Evolutionary conservation across 2,329 filamentous ascomycete species (phyloP), one percentile per base, ranked within the genome.

Genomic region (Emydomyces testavorans): DNA sequence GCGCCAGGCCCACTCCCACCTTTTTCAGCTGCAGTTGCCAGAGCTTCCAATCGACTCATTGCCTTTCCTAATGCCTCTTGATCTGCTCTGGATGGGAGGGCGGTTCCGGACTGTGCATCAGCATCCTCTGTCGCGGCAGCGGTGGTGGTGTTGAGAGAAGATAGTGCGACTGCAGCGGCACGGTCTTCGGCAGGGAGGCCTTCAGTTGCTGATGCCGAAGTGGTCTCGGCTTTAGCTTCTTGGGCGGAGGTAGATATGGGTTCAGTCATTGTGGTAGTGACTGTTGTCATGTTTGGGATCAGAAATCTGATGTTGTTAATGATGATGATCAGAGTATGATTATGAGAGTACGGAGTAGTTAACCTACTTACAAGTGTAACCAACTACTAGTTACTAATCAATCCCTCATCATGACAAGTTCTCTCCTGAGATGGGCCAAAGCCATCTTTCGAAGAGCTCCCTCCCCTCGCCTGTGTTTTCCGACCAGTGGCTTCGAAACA

Each of bases 21-120:
- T 16, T 47, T 47, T 11, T 36, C 35, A 6, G 35, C n/a, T 16
- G 35, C 35, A 26, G 18, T 34, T 26, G 63, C 61, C 4, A 62
- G 61, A 49, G 71, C 67, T 52, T 73, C 70, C n/a, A 74, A 54
- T 29, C 69, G 60, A 48, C 64, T 70, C 65, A 74, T 73, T 2
- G 71, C 71, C 53, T 68, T 70, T 0, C 67, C 68, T n/a, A 74
- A 56, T 0, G 70, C 71, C 54, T 73, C 70, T 50, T 72, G 70
- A 31, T 71, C 68, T 0, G 64, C 64, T 11, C 57, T 57, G 1
- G 63, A 61, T 1, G 65, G 61, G 11, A 58, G 58, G 41, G 64
- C 60, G 1, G 57, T 42, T n/a, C 57, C 52, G n/a, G 46, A 32
- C 3, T 54, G 44, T 5, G 29, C 45, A 13, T 55, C 50, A 8